Evolutionary conservation across 805 yeast genomes (phyloP).

Genomic region (Teunomyces atbi): DNA sequence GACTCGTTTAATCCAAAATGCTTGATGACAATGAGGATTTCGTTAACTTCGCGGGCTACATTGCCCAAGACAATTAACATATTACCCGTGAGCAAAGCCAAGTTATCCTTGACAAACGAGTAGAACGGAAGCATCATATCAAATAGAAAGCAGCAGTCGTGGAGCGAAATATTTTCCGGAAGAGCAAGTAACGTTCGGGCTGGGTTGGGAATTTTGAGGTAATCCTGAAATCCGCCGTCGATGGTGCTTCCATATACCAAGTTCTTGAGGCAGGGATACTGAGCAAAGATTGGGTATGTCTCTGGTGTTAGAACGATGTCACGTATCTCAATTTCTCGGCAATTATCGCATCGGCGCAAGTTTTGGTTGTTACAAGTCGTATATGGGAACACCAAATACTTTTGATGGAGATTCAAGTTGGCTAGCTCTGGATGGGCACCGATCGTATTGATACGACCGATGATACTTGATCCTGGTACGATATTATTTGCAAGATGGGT

Average conservation of each 20-base stretch:
- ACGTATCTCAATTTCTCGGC: slow-evolving; percentile 9
- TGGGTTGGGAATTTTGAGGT: slow-evolving; percentile 25
- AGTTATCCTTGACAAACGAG: slow-evolving; percentile 21
- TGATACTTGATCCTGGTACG: slow-evolving; percentile 35
- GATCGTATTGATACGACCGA: slow-evolving; percentile 25
- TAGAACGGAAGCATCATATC: slow-evolving; percentile 39
- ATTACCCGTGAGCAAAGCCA: slow-evolving; percentile 12
- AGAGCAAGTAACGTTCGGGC: slow-evolving; percentile 23
- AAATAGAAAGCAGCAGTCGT: slow-evolving; percentile 34
- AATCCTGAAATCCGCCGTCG: slow-evolving; percentile 43
- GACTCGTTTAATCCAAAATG: slow-evolving; percentile 17
- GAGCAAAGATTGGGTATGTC: slow-evolving; percentile 12
- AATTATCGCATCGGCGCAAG: slow-evolving; percentile 17
- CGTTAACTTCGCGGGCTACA: slow-evolving; percentile 31
- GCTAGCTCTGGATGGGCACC: slow-evolving; percentile 5
- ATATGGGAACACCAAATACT: slow-evolving; percentile 34
- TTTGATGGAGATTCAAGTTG: slow-evolving; percentile 9
- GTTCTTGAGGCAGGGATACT: slow-evolving; percentile 20
- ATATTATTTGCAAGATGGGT: slow-evolving; percentile 5
- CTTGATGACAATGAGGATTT: slow-evolving; percentile 32
- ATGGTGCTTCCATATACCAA: slow-evolving; percentile 32
- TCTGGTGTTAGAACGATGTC: neutral
- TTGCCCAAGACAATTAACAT: slow-evolving; percentile 31
- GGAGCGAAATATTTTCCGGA: slow-evolving; percentile 31
- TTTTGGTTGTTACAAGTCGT: slow-evolving; percentile 31